These are phyloP conservation scores for Candida dajiaensis DNA, from an alignment of 805 yeast genomes.

Conservation along the genomic window DNA sequence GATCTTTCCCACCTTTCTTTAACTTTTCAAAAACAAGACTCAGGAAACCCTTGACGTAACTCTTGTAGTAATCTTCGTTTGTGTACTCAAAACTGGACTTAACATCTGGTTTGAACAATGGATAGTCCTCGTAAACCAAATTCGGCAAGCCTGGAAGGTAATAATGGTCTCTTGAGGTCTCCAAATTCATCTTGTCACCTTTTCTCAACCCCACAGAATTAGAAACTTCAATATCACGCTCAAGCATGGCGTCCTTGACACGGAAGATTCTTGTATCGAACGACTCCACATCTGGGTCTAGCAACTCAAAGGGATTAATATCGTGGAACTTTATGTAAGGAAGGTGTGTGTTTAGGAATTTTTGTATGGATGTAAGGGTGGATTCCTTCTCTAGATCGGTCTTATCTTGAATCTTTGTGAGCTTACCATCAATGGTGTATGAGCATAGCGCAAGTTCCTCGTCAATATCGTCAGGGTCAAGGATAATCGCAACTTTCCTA, in stretches of 20 bases:
- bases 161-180: conserved; percentile 11
- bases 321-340: conserved; percentile 21
- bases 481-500: conserved; percentile 2
- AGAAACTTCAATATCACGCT: conserved; percentile 18
- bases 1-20: neutral
- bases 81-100: conserved; percentile 12
- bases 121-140: conserved; percentile 21
- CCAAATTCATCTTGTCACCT: conserved; percentile 5
- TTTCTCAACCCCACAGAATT: conserved; percentile 17
- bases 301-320: conserved; percentile 14
- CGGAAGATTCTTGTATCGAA: conserved; percentile 7
- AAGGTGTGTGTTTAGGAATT: conserved; percentile 14
- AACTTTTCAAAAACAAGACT: conserved; percentile 4
- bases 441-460: conserved; percentile 7
- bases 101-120: conserved; percentile 17
- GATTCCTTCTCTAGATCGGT: neutral
- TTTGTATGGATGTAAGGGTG: neutral
- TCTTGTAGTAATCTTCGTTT: conserved; percentile 11
- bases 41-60: conserved; percentile 10
- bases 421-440: conserved; percentile 5
- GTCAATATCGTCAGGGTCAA: conserved; percentile 8
- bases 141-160: conserved; percentile 21
- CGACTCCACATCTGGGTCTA: conserved; percentile 8
- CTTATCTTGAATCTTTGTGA: conserved; percentile 7
- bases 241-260: conserved; percentile 15